Conservation (phyloP, 2,329 filamentous ascomycete genomes). For the Colletotrichum somersetense region DNA sequence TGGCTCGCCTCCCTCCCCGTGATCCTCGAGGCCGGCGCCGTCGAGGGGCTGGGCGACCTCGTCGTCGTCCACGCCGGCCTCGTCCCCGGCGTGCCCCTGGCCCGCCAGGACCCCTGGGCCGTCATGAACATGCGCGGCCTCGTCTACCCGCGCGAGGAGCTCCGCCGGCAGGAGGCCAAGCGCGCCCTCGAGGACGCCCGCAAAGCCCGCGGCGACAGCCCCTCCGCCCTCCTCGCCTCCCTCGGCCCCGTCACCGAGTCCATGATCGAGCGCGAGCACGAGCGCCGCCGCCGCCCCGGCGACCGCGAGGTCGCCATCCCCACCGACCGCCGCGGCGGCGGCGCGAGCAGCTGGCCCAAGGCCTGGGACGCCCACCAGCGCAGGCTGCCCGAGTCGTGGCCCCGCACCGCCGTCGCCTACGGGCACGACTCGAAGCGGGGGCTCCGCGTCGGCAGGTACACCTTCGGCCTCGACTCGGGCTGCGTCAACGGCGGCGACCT, state of each 20-base stretch:
- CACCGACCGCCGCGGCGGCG: conserved; percentile 65
- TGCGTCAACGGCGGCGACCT: conserved; percentile 83
- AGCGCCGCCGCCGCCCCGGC: conserved; percentile 35
- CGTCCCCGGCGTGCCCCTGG: conserved; percentile 78
- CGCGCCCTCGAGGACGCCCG: conserved; percentile 39
- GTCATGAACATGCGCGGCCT: conserved; percentile 95
- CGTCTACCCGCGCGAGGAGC: conserved; percentile 62
- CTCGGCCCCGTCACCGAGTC: conserved; percentile 32
- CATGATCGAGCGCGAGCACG: conserved; percentile 41
- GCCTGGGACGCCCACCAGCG: conserved; percentile 68
- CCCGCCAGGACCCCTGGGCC: conserved; percentile 79
- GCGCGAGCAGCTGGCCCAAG: conserved; percentile 74
- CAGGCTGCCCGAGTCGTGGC: conserved; percentile 48
- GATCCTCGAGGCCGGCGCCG: conserved; percentile 78
- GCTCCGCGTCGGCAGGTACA: conserved; percentile 72
- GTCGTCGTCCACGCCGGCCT: conserved; percentile 89
- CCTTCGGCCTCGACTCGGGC: conserved; percentile 86
- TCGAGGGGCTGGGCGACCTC: conserved; percentile 64
- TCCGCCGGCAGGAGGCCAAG: conserved; percentile 53
- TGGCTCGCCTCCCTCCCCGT: conserved; percentile 81
- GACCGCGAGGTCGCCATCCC: conserved; percentile 53
- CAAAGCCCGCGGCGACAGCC: conserved; percentile 33
- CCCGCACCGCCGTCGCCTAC: conserved; percentile 79
- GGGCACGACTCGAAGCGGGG: conserved; percentile 86
- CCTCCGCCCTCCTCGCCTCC: too few relatives aligned